Evolutionary conservation across 257 asterid species (phyloP).

Genomic region (Ocimum tenuiflorum): DNA sequence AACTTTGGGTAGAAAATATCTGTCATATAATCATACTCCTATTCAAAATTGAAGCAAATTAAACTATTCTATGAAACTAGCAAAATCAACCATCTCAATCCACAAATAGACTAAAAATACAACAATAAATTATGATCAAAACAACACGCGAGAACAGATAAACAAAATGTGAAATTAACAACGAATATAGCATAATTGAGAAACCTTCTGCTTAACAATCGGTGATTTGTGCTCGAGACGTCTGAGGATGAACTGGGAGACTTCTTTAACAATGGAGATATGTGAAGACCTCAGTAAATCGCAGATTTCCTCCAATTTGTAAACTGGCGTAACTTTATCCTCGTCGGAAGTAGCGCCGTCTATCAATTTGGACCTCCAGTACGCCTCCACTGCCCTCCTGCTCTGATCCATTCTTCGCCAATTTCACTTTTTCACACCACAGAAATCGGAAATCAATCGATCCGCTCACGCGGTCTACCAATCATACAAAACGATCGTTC

Average conservation of each 20-base stretch:
- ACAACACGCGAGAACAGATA: too few species aligned
- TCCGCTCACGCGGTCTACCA: neutral
- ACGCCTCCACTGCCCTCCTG: conserved; percentile 96
- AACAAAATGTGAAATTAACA: neutral
- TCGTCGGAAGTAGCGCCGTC: conserved; percentile 89
- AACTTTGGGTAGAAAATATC: neutral
- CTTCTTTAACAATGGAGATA: conserved; percentile 68
- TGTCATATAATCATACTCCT: neutral
- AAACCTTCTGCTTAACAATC: conserved; percentile 75
- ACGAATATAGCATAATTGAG: neutral
- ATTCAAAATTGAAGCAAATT: neutral
- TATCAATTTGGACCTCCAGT: conserved; percentile 82
- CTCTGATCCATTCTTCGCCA: conserved; percentile 69
- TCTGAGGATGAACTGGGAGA: conserved; percentile 77
- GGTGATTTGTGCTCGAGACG: conserved; percentile 96
- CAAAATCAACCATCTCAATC: neutral
- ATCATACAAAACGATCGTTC: neutral
- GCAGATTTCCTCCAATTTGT: conserved; percentile 88
- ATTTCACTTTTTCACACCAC: neutral
- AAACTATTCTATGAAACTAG: neutral
- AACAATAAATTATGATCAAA: too few species aligned
- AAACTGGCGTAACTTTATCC: conserved; percentile 94
- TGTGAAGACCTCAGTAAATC: conserved; percentile 84
- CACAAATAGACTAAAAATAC: neutral
- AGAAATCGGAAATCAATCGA: neutral